Base-by-base conservation (phyloP, 1,284 basidiomycete genomes). In the Apiotrichum siamense region DNA sequence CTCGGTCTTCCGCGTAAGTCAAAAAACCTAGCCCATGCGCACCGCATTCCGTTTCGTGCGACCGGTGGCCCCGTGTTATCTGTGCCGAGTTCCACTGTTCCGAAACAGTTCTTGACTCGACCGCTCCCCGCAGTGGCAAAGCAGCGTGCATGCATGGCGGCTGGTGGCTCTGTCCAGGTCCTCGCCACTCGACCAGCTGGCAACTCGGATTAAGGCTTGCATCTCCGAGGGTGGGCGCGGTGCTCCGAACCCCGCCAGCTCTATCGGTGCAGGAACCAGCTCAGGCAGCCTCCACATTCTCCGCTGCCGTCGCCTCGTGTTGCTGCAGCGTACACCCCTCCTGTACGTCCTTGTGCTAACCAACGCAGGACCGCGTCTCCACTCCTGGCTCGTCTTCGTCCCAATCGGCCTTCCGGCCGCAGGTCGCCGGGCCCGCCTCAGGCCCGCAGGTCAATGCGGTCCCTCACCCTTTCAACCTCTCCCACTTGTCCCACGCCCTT, bases 1-100 rank as follows among this genome's bases (percentile, higher is more conserved):
- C 50, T 90, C 88, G 65, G 73, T 96, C 18, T 69, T 72, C 54
- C 55, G 66, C 39, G 73, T 73, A 45, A 61, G 70, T 60, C 25
- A 20, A 26, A 4, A 20, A 32, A 20, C 42, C 27, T 12, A 11
- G 7, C 33, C 13, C 10, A 31, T 31, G 10, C n/a, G n/a, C n/a
- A n/a, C n/a, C n/a, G n/a, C n/a, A n/a, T n/a, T n/a, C n/a, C n/a
- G n/a, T n/a, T n/a, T n/a, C n/a, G n/a, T n/a, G n/a, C n/a, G n/a
- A n/a, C n/a, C n/a, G n/a, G n/a, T n/a, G n/a, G n/a, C n/a, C n/a
- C n/a, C n/a, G n/a, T n/a, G n/a, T n/a, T n/a, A n/a, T n/a, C n/a
- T n/a, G n/a, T n/a, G n/a, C n/a, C n/a, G n/a, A n/a, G n/a, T n/a
- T n/a, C n/a, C n/a, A n/a, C n/a, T n/a, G n/a, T n/a, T n/a, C n/a